Percentiles rank a stretch among this genome's conserved stretches.
phyloP scores from a whole-genome alignment of 2,329 filamentous ascomycete species.

The Botrytis cinerea region DNA sequence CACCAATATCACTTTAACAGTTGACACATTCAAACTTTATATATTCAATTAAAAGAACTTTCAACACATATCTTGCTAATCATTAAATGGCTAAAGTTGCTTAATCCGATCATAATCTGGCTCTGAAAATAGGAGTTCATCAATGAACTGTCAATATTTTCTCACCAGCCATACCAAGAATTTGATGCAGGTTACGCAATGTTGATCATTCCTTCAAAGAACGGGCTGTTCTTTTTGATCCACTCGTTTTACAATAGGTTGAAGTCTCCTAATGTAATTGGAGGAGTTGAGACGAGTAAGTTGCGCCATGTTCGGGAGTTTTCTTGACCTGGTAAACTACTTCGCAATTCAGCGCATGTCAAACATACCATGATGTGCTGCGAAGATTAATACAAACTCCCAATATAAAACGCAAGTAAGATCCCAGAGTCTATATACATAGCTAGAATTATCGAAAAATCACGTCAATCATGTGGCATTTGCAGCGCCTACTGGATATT shows the following conservation, averaged over 20 bases:
- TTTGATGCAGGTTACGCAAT: too few species aligned
- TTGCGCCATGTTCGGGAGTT: neutral
- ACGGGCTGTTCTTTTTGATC: accelerated
- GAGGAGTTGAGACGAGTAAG: neutral
- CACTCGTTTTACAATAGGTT: accelerated
- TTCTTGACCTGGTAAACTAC: neutral
- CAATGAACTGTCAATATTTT: neutral
- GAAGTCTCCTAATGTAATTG: neutral
- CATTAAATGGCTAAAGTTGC: accelerated
- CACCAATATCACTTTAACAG: neutral
- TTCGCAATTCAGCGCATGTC: neutral
- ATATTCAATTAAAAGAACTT: neutral
- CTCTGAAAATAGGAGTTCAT: neutral
- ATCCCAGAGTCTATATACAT: too few species aligned
- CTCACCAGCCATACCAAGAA: neutral
- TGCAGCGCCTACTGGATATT: neutral
- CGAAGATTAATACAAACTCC: neutral
- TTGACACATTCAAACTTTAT: neutral
- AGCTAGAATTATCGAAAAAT: neutral
- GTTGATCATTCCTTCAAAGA: neutral
- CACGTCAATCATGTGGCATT: neutral
- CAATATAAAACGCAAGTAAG: neutral
- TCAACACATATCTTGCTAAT: accelerated
- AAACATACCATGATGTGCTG: neutral
- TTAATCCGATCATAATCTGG: neutral